These are phyloP conservation scores for Gastrodia elata DNA, from an alignment of 106 monocot genomes.

Conservation along the genomic window DNA sequence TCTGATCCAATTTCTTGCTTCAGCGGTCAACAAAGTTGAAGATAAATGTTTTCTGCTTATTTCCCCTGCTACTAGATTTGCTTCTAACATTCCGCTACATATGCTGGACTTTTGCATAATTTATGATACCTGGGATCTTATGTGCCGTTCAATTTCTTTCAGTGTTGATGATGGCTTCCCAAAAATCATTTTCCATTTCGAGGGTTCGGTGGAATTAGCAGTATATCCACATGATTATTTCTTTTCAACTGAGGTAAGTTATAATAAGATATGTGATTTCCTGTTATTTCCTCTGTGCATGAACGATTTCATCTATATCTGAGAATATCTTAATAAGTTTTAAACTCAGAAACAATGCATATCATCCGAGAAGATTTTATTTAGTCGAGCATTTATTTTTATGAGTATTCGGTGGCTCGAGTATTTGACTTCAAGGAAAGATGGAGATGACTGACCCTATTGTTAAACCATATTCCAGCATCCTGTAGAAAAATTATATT, in stretches of 20 bases:
- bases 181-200: slow-evolving; percentile 1
- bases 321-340: neutral
- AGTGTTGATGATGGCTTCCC: slow-evolving; percentile 7
- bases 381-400: no score
- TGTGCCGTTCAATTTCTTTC: neutral
- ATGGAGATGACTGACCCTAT: no score
- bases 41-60: neutral
- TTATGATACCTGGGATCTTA: neutral
- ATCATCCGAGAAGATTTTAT: no score
- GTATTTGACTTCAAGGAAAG: no score
- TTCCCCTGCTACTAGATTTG: neutral
- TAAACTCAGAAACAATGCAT: no score
- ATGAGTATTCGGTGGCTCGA: no score
- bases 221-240: slow-evolving; percentile 1
- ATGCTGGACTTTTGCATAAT: neutral
- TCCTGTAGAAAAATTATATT: no score
- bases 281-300: neutral
- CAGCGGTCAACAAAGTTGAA: neutral
- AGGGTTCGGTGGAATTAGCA: slow-evolving; percentile 4
- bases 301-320: neutral
- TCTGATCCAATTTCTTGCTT: neutral
- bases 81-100: neutral
- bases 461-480: no score
- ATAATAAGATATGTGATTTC: neutral
- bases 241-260: slow-evolving; percentile 2